Percentiles rank a stretch among this genome's conserved stretches.
phyloP scores from a whole-genome alignment of 1,284 basidiomycete species.

The Marasmius fiardii region DNA sequence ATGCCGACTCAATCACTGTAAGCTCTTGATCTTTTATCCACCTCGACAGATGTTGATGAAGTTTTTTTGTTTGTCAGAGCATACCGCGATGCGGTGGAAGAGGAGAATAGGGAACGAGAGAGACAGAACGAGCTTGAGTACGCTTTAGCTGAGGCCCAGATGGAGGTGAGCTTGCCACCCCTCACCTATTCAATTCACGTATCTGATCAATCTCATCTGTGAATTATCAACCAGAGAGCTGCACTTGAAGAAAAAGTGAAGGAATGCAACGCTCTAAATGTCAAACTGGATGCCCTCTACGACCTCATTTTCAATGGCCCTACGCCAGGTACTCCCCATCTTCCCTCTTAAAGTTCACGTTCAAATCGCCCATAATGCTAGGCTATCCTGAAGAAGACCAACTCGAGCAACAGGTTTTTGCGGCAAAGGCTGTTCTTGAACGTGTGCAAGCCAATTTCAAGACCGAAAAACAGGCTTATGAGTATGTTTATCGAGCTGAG shows the following conservation, averaged over 20 bases:
- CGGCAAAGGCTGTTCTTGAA: slow-evolving; percentile 6
- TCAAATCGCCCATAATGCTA: neutral
- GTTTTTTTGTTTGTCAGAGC: neutral
- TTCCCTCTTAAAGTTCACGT: neutral
- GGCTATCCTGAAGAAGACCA: slow-evolving; percentile 13
- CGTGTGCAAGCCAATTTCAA: slow-evolving; percentile 5
- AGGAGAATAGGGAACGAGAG: slow-evolving; percentile 9
- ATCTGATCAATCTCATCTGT: neutral
- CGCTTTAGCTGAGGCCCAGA: slow-evolving; percentile 2
- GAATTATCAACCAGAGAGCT: neutral
- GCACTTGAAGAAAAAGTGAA: slow-evolving; percentile 1
- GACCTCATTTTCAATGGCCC: slow-evolving; percentile 13
- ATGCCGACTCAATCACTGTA: neutral
- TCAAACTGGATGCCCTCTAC: slow-evolving; percentile 11
- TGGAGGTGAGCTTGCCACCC: slow-evolving; percentile 4
- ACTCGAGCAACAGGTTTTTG: slow-evolving; percentile 11
- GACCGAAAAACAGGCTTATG: slow-evolving; percentile 9
- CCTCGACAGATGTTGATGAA: neutral
- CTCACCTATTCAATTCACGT: neutral
- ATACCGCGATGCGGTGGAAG: slow-evolving; percentile 8
- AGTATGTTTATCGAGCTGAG: slow-evolving; percentile 6
- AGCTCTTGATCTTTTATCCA: neutral
- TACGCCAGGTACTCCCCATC: slow-evolving; percentile 6
- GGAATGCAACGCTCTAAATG: slow-evolving; percentile 8
- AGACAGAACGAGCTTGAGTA: slow-evolving; percentile 4